Conservation (phyloP, 2,329 filamentous ascomycete genomes). For the Colletotrichum euphorbiae region DNA sequence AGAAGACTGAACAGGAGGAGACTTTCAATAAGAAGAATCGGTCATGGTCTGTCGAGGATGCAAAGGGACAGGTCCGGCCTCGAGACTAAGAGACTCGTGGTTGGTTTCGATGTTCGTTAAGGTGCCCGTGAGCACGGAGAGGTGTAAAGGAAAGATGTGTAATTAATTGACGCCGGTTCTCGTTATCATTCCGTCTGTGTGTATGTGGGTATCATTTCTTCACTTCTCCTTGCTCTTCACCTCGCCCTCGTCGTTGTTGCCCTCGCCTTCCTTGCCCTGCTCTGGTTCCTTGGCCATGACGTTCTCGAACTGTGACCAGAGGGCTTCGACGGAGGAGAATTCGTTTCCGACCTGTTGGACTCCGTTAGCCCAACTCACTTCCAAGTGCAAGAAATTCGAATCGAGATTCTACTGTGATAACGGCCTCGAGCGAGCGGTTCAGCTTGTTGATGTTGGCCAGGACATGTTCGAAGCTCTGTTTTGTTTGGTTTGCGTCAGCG, state of each 20-base stretch:
- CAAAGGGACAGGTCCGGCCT: too few relatives aligned
- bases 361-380: rapidly evolving
- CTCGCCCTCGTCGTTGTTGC: constrained; percentile 44
- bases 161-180: not conserved
- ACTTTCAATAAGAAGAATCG: too few relatives aligned
- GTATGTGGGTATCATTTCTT: constrained; percentile 38
- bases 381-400: rapidly evolving
- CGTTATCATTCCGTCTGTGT: not conserved
- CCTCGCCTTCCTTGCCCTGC: constrained; percentile 43
- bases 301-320: constrained; percentile 97
- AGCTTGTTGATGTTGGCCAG: constrained; percentile 96
- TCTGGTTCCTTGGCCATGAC: constrained; percentile 84
- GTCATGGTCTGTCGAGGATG: too few relatives aligned
- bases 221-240: constrained; percentile 45
- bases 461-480: constrained; percentile 83
- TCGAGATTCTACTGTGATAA: constrained; percentile 75
- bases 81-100: too few relatives aligned
- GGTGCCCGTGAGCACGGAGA: too few relatives aligned
- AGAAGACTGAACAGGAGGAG: not conserved
- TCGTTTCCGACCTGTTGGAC: constrained; percentile 84
- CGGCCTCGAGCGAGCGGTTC: constrained; percentile 90
- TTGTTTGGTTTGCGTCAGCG: constrained; percentile 7
- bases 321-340: constrained; percentile 93
- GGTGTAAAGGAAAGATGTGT: not conserved
- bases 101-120: too few relatives aligned